Evolutionary conservation across 1,284 basidiomycete species (phyloP), one percentile per base, ranked within the genome.

Genomic region (Boletellus dicymbophilus): DNA sequence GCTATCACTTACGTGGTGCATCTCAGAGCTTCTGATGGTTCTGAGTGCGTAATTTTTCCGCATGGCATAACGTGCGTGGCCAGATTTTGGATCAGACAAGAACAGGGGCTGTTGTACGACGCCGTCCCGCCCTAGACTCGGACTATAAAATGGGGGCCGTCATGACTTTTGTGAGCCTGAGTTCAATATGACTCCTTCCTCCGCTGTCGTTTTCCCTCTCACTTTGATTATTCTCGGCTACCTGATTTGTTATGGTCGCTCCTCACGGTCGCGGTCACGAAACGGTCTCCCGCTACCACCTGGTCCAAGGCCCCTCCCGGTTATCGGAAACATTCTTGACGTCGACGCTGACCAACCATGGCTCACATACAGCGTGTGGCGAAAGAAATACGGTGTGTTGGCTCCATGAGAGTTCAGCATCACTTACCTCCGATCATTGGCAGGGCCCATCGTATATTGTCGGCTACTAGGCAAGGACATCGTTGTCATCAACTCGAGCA

Each of bases 291-390:
- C 64, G 9, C 46, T 71, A 21, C 71, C 72, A 0, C 70, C 70
- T 0, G 71, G 71, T 15, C 70, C 70, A 31, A 48, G 46, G 37
- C 59, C 67, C 13, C 49, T 69, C 27, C 70, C 72, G 0, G 26
- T 73, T 3, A 53, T 72, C 28, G 70, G 70, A 13, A 80, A 80
- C 61, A 53, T 75, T 26, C 54, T 74, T 21, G 73, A 79, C 37
- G 71, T 80, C 60, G 72, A 79, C 3, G 58, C 65, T 1, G 52
- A 66, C 41, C 66, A 66, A 34, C 73, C 74, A 18, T 81, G 77
- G 77, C 52, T 64, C 39, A 64, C 59, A 16, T 64, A 69, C 22
- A 53, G 62, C 25, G 9, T 10, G 22, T 64, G 62, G 62, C 49
- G 52, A 39, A 62, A 62, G 38, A 67, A 52, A 51, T 68, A 68